Evolutionary conservation across 257 asterid species (phyloP), one percentile per base, ranked within the genome.

Genomic region (Gentiana macrophylla): DNA sequence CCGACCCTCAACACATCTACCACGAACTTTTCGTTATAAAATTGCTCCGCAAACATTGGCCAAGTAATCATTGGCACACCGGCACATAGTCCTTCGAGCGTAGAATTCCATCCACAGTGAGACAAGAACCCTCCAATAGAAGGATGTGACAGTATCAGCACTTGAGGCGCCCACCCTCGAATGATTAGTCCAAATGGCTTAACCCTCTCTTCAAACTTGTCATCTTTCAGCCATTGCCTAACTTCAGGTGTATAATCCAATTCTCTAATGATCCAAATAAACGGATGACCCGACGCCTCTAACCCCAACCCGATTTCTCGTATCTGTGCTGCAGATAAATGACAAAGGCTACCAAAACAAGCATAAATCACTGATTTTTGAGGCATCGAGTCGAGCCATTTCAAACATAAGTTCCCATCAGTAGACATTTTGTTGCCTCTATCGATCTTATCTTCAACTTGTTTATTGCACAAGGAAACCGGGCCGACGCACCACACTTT

Each of bases 401-500:
- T 65, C 35, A 70, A 52, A 54, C 73, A 65, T 0, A 35, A 7
- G 6, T 63, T 45, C 36, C 62, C 60, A 11, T 32, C 70, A 2
- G 66, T 68, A 0, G 75, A 53, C 41, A 79, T 46, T 24, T 60
- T 72, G 68, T 65, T 66, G 10, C 87, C 84, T 49, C 80, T 77
- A 8, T 62, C 65, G 0, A 62, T 32, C 53, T 53, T 62, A 33
- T 53, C 67, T 34, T 68, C 78, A 66, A 49, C 60, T 3, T 77
- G 76, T 53, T 34, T 10, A 9, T 55, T 64, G 36, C 66, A 62
- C 10, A 72, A 37, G 2, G 79, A 77, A 5, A 75, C 77, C 3
- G 92, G 87, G 5, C 92, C 92, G 35, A 80, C 60, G 70, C 82
- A 77, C 84, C 80, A 82, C 4, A 77, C 64, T 3, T 66, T 77